phyloP scores from a whole-genome alignment of 2,329 filamentous ascomycete species.

The Paecilomyces variotii region DNA sequence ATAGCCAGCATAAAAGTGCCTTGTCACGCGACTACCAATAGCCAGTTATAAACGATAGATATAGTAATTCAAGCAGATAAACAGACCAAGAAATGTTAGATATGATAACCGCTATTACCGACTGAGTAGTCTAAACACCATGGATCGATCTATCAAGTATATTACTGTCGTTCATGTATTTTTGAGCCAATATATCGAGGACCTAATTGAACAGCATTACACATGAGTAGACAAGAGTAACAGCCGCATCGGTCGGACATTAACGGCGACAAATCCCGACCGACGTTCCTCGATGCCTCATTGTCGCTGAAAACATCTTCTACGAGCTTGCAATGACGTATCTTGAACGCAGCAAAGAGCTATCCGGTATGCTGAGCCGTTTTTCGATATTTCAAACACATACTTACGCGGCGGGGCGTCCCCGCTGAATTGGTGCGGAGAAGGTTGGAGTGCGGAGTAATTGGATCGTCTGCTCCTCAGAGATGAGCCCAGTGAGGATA shows the following conservation, averaged over 20 bases:
- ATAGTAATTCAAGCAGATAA: no score
- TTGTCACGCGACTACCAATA: no score
- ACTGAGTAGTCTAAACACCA: no score
- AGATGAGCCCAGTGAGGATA: constrained; percentile 30
- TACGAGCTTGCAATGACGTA: constrained; percentile 36
- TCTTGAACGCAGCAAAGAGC: constrained; percentile 22
- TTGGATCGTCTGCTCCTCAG: constrained; percentile 39
- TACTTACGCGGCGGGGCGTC: constrained; percentile 25
- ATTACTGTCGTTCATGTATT: no score
- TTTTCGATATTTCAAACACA: constrained; percentile 39
- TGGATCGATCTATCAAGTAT: no score
- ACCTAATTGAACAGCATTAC: no score
- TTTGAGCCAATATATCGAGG: no score
- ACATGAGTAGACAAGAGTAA: no score
- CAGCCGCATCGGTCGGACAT: constrained; percentile 17
- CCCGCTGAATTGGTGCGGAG: constrained; percentile 14
- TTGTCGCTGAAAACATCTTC: constrained; percentile 30
- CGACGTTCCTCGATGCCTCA: constrained; percentile 27
- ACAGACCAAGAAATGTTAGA: no score
- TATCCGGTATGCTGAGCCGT: constrained; percentile 35
- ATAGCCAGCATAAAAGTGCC: no score
- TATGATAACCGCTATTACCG: no score
- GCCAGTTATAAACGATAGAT: no score
- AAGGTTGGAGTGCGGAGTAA: constrained; percentile 21
- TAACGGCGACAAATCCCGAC: constrained; percentile 23